Conservation (phyloP, 2,329 filamentous ascomycete species). For the Aspergillus novoparasiticus region DNA sequence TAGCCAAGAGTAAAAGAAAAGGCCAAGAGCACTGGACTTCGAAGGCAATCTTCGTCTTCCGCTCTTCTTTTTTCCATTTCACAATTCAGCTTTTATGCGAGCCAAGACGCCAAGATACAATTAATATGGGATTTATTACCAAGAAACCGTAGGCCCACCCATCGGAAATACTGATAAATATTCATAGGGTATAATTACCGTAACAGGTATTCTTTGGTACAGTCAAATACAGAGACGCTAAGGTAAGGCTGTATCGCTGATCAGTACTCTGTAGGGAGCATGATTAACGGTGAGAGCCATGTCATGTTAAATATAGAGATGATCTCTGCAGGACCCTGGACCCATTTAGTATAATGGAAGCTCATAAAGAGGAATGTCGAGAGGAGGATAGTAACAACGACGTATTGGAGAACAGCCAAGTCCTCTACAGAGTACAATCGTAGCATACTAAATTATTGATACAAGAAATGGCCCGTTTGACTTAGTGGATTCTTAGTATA, state of each 20-base stretch:
- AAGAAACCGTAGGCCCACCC: background rate
- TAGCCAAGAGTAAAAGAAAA: background rate
- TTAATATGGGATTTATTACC: fast-evolving
- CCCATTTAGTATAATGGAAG: background rate
- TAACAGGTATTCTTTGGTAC: too few relatives aligned
- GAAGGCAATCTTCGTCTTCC: background rate
- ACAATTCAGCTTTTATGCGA: background rate
- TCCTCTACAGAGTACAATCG: background rate
- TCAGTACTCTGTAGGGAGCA: background rate
- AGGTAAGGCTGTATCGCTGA: background rate
- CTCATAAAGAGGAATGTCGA: background rate
- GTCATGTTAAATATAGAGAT: background rate
- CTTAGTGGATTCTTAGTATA: background rate
- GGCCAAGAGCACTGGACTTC: background rate
- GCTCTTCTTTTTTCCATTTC: background rate
- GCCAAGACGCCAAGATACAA: background rate
- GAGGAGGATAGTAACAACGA: background rate
- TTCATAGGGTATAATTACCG: too few relatives aligned
- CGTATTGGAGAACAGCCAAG: background rate
- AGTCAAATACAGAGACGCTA: background rate
- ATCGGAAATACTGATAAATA: background rate
- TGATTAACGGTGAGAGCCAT: background rate
- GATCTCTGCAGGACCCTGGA: background rate
- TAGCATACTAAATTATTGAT: background rate
- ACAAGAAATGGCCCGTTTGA: background rate